Conservation (phyloP, 2,329 filamentous ascomycete genomes). For the Penicillium sp. region DNA sequence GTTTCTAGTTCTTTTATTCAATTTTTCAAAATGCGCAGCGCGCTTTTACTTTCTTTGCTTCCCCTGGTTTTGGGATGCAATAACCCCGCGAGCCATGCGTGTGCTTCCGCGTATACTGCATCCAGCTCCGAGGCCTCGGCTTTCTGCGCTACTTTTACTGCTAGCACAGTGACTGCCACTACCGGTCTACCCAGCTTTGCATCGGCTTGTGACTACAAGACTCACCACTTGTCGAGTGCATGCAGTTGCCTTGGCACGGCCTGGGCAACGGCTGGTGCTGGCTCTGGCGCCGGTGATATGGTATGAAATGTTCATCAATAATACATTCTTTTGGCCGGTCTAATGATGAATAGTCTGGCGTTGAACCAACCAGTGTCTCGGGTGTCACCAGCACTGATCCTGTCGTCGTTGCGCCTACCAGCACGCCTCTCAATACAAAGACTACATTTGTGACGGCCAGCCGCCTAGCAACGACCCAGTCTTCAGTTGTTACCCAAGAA, state of each 20-base stretch:
- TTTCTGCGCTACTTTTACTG: slow-evolving; percentile 32
- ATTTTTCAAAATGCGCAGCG: slow-evolving; percentile 28
- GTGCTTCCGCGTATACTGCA: slow-evolving; percentile 28
- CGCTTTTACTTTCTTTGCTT: slow-evolving; percentile 27
- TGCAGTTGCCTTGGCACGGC: slow-evolving; percentile 30
- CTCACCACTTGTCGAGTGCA: slow-evolving; percentile 28
- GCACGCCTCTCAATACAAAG: slow-evolving; percentile 2
- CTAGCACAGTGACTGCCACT: slow-evolving; percentile 25
- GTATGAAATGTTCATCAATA: slow-evolving; percentile 1
- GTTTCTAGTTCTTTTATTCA: slow-evolving; percentile 12
- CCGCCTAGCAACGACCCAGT: slow-evolving; percentile 4
- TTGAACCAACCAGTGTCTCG: slow-evolving; percentile 1
- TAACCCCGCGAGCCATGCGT: slow-evolving; percentile 25
- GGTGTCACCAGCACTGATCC: slow-evolving; percentile 1
- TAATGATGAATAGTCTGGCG: slow-evolving; percentile 2
- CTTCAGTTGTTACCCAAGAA: not conserved
- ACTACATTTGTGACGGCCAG: slow-evolving; percentile 15
- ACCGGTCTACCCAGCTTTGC: slow-evolving; percentile 25
- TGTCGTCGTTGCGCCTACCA: not conserved
- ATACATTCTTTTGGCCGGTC: not conserved
- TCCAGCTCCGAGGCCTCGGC: slow-evolving; percentile 25
- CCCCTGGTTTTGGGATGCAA: slow-evolving; percentile 28
- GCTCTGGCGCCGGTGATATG: not conserved
- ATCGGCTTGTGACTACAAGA: slow-evolving; percentile 26
- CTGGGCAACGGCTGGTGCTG: slow-evolving; percentile 16